A percentile compares a stretch with the other conserved stretches of the same genome.
Evolutionary conservation across 129 eudicot genomes (phyloP).

Genomic region (Calendula officinalis): DNA sequence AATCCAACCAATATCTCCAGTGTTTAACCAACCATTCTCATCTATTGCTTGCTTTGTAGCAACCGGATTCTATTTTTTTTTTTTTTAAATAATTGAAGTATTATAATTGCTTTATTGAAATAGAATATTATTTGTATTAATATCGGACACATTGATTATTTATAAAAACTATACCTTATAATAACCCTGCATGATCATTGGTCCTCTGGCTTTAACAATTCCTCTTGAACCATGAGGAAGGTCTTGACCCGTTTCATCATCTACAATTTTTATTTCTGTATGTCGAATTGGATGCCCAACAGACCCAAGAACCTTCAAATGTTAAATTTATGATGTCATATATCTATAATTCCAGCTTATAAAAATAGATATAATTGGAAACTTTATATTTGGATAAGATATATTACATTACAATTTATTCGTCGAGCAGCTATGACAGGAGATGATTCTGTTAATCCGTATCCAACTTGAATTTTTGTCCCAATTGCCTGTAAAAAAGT

Average conservation of each 20-base stretch:
- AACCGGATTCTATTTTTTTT: conserved; percentile 44
- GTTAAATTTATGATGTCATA: conserved; percentile 32
- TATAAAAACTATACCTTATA: conserved; percentile 53
- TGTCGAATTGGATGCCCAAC: conserved; percentile 46
- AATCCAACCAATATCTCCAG: conserved; percentile 97
- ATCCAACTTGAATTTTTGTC: conserved; percentile 70
- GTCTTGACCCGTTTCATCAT: conserved; percentile 58
- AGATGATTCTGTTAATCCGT: conserved; percentile 86
- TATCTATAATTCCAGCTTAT: conserved; percentile 12
- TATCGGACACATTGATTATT: not conserved
- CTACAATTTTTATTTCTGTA: conserved; percentile 68
- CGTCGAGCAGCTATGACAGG: conserved; percentile 78
- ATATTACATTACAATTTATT: conserved; percentile 55
- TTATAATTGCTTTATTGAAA: not conserved
- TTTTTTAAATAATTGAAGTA: no score
- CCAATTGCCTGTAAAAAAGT: conserved; percentile 67
- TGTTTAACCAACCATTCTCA: conserved; percentile 88
- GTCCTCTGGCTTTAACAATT: conserved; percentile 78
- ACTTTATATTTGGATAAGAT: not conserved
- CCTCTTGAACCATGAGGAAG: conserved; percentile 78
- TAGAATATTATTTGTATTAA: not conserved
- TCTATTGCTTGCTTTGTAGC: conserved; percentile 75
- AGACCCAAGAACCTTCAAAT: conserved; percentile 80
- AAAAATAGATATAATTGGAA: not conserved
- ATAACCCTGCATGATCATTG: conserved; percentile 86